Evolutionary conservation across 1,284 basidiomycete genomes (phyloP), one percentile per base, ranked within the genome.

Genomic region (Golubevia pallescens): DNA sequence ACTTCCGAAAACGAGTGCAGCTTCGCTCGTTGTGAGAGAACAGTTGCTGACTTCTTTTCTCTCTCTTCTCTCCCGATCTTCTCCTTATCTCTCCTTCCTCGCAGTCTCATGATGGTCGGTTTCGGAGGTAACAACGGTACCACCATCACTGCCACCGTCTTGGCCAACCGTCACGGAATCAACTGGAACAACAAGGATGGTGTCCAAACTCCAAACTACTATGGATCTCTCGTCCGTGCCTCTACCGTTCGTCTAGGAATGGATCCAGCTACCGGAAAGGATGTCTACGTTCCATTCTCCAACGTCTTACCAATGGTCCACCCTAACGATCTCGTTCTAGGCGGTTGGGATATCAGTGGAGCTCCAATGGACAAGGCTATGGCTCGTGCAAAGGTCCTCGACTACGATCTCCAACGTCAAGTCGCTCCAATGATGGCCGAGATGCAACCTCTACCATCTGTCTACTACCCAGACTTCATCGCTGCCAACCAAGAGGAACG

Each of bases 271-370:
- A 92, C 92, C 1, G 93, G 93, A 83, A 94, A 95, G 88, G 95
- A 98, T 83, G 91, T 98, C 73, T 90, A 95, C 86, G 92, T 97
- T 71, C 96, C 96, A 57, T 89, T 98, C 86, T 93, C 91, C 55
- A 95, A 97, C 82, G 91, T 98, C 75, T 90, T 98, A 59, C 96
- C 96, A 67, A 97, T 97, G 93, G 95, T 97, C 64, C 95, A 98
- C 88, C 96, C 96, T 73, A 96, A 97, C 86, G 97, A 99, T 87
- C 91, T 99, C 82, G 94, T 98, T 72, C 65, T 98, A 75, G 93
- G 95, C 66, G 97, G 96, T 38, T 99, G 96, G 97, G 96, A 99
- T 86, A 98, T 99, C 83, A 97, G 94, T 59, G 90, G 91, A 63
- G 65, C 91, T 56, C 87, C 91, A 62, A 89, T 99, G 88, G 95